Base-by-base conservation (phyloP, 208 protist genomes). In the Trypanosoma theileri region DNA sequence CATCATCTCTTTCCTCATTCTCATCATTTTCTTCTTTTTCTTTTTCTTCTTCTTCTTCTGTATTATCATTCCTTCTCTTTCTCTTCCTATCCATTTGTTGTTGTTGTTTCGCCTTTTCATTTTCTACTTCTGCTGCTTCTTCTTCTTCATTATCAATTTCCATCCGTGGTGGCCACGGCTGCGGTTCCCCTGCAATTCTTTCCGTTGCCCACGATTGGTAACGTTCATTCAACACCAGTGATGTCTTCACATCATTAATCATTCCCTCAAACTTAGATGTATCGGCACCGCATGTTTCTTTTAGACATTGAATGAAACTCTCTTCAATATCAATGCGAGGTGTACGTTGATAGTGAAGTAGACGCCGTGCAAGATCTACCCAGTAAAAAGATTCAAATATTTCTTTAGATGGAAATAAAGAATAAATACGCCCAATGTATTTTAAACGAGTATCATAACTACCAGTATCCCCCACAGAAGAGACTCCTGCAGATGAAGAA, bases 351-450 rank as follows among this genome's bases (percentile, higher is more conserved):
- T 97, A 73, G 51, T 85, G 71, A 52, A 99, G 77, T 63, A 99
- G 89, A 44, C 98, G 88, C 52, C 95, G 95, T 13, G 91, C 84
- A 24, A 99, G 80, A 82, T 98, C 91, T 42, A 91, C 88, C 84
- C 97, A 97, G 81, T 98, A 98, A 52, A 98, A 95, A 9, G 87
- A 85, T 80, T 98, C 97, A 71, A 99, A 99, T 19, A 98, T 70
- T 65, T 99, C 96, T 72, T 98, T 98, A 48, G 79, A 84, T 14
- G 90, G 87, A 59, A 97, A 87, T 58, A 89, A 89, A 24, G 95
- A 82, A 77, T 98, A 98, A 55, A 98, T 65, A 35, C 60, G 60
- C 0, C 65, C 83, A 69, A 91, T 89, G 59, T 69, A 60, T 6
- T 69, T 59, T 59, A 93, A 64, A 54, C 12, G 48, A 73, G 51